Evolutionary conservation across 345 rosid species (phyloP), one percentile per base, ranked within the genome.

Genomic region (rapeseed (Brassica napus)): DNA sequence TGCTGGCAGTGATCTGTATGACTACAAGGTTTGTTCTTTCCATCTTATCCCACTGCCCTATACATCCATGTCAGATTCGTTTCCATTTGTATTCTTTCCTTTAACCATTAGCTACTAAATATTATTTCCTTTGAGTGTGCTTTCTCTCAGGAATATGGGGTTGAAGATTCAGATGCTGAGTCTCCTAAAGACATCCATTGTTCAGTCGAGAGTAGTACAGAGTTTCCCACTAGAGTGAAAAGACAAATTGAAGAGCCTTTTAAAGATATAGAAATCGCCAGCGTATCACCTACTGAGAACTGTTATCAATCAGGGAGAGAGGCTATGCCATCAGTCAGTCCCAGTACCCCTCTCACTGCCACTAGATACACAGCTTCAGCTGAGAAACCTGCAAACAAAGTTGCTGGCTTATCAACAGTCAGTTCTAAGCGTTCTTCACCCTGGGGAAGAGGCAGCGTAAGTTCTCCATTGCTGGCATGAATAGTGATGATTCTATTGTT

Each of bases 391-490:
- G 81, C 76, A 32, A 84, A 86, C 81, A 92, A 90, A 87, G 74
- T 18, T 76, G 65, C 89, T 69, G 86, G 87, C 55, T 87, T 90
- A 60, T 64, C 84, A 59, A 88, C 84, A 70, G 68, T 35, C 79
- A 86, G 71, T 65, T 68, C 88, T 1, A 92, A 89, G 87, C 84
- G 89, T 61, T 88, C 95, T 76, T 79, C 94, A 65, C 87, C 94
- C 69, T 91, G 98, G 98, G 97, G 94, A 84, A 91, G 97, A 86
- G 86, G 86, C 79, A 81, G 79, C 73, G 98, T 94, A 84, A 86
- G 98, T 87, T 42, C 23, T 31, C 61, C 65, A 49, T 71, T 37
- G 65, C 75, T 80, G 26, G 39, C 68, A 69, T 37, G 71, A 80
- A 55, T 10, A 68, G 16, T 64, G 47, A 37, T 34, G n/a, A 16